Evolutionary conservation across 2,329 filamentous ascomycete genomes (phyloP).

Genomic region (Didymella sp.): DNA sequence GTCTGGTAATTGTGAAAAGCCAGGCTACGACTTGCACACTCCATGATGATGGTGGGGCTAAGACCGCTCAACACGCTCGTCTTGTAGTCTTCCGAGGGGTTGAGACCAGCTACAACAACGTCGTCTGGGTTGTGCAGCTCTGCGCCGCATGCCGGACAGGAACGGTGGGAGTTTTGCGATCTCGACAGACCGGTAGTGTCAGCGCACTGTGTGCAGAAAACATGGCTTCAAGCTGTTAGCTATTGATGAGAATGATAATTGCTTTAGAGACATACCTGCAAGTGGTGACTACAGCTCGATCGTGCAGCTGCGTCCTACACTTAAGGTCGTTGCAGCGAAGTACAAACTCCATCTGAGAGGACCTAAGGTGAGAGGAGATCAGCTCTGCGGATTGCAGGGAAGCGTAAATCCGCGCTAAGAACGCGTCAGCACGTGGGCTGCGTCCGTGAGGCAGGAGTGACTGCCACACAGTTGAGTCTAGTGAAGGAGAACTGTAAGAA

Average conservation of each 20-base stretch:
- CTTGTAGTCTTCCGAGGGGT: constrained; percentile 88
- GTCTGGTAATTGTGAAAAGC: constrained; percentile 89
- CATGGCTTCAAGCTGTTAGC: constrained; percentile 65
- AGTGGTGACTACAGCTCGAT: constrained; percentile 82
- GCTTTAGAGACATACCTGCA: constrained; percentile 75
- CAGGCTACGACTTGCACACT: constrained; percentile 80
- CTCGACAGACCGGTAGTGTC: constrained; percentile 67
- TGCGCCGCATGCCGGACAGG: constrained; percentile 79
- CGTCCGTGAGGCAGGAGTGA: constrained; percentile 25
- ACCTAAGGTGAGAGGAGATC: constrained; percentile 1
- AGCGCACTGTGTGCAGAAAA: constrained; percentile 82
- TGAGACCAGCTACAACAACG: constrained; percentile 73
- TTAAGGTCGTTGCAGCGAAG: constrained; percentile 82
- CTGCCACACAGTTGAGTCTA: not conserved
- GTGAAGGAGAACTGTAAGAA: not conserved
- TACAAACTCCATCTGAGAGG: constrained; percentile 69
- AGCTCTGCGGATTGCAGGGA: not conserved
- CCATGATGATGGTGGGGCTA: constrained; percentile 81
- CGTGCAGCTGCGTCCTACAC: constrained; percentile 72
- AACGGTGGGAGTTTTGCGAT: constrained; percentile 59
- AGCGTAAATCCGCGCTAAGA: constrained; percentile 10
- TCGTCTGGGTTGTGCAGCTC: constrained; percentile 75
- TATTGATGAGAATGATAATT: constrained; percentile 15
- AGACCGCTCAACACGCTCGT: constrained; percentile 84
- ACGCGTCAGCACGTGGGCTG: constrained; percentile 19